Base-by-base conservation (phyloP, 1,284 basidiomycete genomes). In the Cutaneotrichosporon cutaneum region DNA sequence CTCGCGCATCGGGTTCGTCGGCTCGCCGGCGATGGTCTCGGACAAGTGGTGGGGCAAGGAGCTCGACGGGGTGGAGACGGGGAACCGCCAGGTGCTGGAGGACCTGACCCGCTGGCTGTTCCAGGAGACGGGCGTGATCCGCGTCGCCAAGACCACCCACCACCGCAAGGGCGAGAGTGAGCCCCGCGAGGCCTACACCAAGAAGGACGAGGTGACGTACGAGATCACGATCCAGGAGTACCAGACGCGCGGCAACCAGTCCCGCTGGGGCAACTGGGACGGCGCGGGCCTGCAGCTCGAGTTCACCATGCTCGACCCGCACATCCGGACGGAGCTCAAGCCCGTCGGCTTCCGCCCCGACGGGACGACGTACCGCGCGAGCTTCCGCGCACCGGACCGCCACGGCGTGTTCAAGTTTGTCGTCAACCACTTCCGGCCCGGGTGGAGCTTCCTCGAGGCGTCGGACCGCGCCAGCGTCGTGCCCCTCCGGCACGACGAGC, bases 321-420 rank as follows among this genome's bases (percentile, higher is more conserved):
- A 94, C 77, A 81, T 95, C 64, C 89, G 93, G 33, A 90, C 87
- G 10, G 80, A 86, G 4, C 82, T 96, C 9, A 81, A 76, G 11
- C 83, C 88, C 11, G 83, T 70, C 45, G 44, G 51, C 8, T 44
- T 66, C 33, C 18, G 18, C 18, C 60, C 70, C 22, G 56, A 51
- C 14, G 53, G 26, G 2, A 72, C 76, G 32, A 85, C 84, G 65
- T 97, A 94, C 81, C 83, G 84, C 11, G 84, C 88, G 4, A 85
- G 84, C 2, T 94, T 99, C 85, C 86, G 86, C 47, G 87, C 89
- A 3, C 95, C 95, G 3, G 95, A 98, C 80, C 83, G 93, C 60
- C 96, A 99, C 76, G 95, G 96, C 50, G 96, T 99, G 14, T 99
- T 96, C 85, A 97, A 97, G 74, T 94, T 99, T 76, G 83, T 91